Base-by-base conservation (phyloP, 1,139 yeast species). In the Saccharomyces uvarum region DNA sequence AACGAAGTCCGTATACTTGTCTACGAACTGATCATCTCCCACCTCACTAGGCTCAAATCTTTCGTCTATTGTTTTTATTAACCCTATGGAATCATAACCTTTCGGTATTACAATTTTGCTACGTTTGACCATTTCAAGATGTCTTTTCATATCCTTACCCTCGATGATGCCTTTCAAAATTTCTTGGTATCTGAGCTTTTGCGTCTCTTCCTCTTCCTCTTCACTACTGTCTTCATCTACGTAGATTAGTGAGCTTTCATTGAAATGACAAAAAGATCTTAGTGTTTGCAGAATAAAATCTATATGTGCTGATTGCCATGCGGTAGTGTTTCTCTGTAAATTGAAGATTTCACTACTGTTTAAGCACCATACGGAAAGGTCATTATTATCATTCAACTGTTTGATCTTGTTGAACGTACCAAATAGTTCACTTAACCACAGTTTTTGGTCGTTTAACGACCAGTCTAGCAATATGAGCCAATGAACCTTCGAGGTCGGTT, bases 71-170 rank as follows among this genome's bases (percentile, higher is more conserved):
- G 82, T 70, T 14, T 70, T 61, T 26, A 83, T 81, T 58, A 80
- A 78, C 24, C 73, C 71, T 74, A 77, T 73, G 3, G 81, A 70
- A 59, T 83, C 89, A 71, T 77, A 72, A 0, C 78, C 80, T 9
- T 59, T 55, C 0, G 85, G 84, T 1, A 86, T 75, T 38, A 73
- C 64, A 16, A 84, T 65, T 16, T 67, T 67, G 8, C 71, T 70
- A 33, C 70, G 64, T 46, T 72, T 72, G 2, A 70, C 70, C 31
- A 73, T 56, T 16, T 59, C 62, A 2, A 54, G 49, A 29, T 54
- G 56, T 11, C 52, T 42, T 3, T 50, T 28, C 24, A 49, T 19
- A n/a, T 41, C 28, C 19, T n/a, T n/a, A 13, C 26, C 33, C 9
- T 53, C 60, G 24, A 52, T 54, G 56, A 60, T 33, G 51, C 51